Conservation (phyloP, 176 grass and related monocot species). For the Microstegium vimineum region DNA sequence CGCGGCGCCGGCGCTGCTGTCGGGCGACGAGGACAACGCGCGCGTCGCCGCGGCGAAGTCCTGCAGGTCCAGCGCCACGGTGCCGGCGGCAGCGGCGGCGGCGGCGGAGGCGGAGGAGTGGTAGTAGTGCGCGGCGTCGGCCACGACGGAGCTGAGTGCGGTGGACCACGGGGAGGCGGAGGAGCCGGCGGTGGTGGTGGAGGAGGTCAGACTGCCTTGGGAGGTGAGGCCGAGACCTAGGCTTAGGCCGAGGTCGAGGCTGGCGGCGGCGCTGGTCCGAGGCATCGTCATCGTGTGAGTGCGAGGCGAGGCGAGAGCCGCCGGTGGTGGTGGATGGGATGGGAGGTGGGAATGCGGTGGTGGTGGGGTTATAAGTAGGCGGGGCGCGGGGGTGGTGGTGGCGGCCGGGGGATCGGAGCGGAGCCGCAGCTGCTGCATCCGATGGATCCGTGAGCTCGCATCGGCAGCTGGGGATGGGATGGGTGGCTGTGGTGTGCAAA, state of each 20-base stretch:
- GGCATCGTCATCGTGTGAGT: slow-evolving; percentile 9
- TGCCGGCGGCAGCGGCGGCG: no score
- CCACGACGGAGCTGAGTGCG: slow-evolving; percentile 33
- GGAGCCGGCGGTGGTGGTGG: slow-evolving; percentile 40
- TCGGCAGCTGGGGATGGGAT: no score
- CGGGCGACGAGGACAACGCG: slow-evolving; percentile 65
- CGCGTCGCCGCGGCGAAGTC: not conserved
- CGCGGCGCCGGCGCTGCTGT: slow-evolving; percentile 51
- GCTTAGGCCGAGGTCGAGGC: slow-evolving; percentile 52
- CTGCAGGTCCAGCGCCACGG: not conserved
- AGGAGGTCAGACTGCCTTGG: slow-evolving; percentile 50
- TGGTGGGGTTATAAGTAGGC: slow-evolving; percentile 64
- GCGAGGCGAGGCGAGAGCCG: not conserved
- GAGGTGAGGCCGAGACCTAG: slow-evolving; percentile 50
- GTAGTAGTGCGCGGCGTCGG: not conserved
- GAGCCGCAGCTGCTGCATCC: not conserved
- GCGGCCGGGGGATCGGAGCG: not conserved
- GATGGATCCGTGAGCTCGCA: no score
- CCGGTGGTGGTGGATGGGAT: not conserved
- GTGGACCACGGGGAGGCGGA: slow-evolving; percentile 25
- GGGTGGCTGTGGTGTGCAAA: slow-evolving; percentile 15
- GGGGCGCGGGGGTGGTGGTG: no score
- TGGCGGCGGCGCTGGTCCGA: not conserved
- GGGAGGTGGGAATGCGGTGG: not conserved
- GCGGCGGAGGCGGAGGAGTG: no score